Percentiles rank a stretch among this genome's conserved stretches.
phyloP scores from a whole-genome alignment of 345 rosid genomes.

The Arabidopsis arenosa region DNA sequence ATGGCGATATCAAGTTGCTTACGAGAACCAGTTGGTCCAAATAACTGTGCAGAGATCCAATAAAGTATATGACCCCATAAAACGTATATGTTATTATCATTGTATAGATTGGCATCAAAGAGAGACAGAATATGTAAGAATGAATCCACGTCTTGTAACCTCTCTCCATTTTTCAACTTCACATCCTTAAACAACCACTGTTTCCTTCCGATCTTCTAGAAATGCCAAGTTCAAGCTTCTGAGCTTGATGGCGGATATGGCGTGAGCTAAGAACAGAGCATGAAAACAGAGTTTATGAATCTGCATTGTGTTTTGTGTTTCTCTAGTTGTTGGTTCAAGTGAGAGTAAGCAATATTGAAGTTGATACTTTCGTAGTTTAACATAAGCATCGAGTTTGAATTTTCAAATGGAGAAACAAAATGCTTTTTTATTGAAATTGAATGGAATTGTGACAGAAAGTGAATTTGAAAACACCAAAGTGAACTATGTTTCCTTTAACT shows the following conservation, averaged over 20 bases:
- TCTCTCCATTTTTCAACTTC: neutral
- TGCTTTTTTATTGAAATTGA: neutral
- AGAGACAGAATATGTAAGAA: slow-evolving; percentile 10
- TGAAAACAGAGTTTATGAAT: neutral
- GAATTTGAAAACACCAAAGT: neutral
- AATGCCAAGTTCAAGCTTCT: neutral
- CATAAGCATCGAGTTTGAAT: neutral
- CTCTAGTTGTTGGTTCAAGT: neutral
- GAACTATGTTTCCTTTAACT: neutral
- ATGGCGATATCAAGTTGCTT: slow-evolving; percentile 87
- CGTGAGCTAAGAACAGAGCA: neutral
- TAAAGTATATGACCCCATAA: slow-evolving; percentile 25
- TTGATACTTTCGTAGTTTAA: neutral
- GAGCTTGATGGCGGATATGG: neutral
- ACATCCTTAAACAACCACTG: neutral
- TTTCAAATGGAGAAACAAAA: neutral
- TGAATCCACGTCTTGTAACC: neutral
- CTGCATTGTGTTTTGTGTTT: neutral
- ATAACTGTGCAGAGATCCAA: slow-evolving; percentile 73
- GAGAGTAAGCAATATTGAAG: neutral
- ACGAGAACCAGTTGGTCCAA: slow-evolving; percentile 78
- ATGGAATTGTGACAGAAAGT: neutral
- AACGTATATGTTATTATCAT: neutral
- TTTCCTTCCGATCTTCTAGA: neutral
- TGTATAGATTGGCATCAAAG: slow-evolving; percentile 16